Conservation (phyloP, 2,329 filamentous ascomycete genomes). For the Aspergillus unguis region DNA sequence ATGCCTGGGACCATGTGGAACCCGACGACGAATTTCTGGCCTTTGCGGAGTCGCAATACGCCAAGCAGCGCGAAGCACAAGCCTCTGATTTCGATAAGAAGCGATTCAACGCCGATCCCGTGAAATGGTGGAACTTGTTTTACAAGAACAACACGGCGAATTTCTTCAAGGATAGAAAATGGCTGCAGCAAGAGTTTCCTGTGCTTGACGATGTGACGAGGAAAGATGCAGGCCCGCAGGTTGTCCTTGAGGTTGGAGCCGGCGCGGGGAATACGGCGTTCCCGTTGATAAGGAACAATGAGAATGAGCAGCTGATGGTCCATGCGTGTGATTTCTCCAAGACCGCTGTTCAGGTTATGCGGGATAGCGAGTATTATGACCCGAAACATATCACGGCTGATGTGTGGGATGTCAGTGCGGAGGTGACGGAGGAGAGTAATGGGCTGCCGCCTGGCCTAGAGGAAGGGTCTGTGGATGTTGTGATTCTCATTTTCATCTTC, state of each 20-base stretch:
- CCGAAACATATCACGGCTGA: conserved; percentile 73
- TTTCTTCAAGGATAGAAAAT: conserved; percentile 98
- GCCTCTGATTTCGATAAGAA: conserved; percentile 90
- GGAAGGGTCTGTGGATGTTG: conserved; percentile 81
- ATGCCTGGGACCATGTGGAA: conserved; percentile 98
- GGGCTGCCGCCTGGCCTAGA: conserved; percentile 70
- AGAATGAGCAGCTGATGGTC: conserved; percentile 75
- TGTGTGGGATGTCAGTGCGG: conserved; percentile 84
- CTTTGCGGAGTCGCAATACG: conserved; percentile 80
- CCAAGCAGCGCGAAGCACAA: conserved; percentile 77
- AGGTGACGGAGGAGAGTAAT: conserved; percentile 47
- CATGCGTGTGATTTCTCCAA: conserved; percentile 97
- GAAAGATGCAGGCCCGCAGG: conserved; percentile 64
- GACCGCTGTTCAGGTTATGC: conserved; percentile 90
- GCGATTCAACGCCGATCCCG: conserved; percentile 84
- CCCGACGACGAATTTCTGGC: conserved; percentile 84
- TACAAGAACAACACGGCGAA: conserved; percentile 97
- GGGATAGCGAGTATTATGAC: conserved; percentile 72
- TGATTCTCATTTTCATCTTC: conserved; percentile 96
- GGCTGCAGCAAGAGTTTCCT: conserved; percentile 94
- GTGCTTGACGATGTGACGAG: conserved; percentile 73
- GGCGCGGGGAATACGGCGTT: conserved; percentile 97
- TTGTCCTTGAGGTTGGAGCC: conserved; percentile 85
- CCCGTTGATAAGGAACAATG: conserved; percentile 78
- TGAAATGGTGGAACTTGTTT: conserved; percentile 97